These are phyloP conservation scores for Aureobasidium sp. DNA, from an alignment of 2,329 filamentous ascomycete species.

Conservation along the genomic window DNA sequence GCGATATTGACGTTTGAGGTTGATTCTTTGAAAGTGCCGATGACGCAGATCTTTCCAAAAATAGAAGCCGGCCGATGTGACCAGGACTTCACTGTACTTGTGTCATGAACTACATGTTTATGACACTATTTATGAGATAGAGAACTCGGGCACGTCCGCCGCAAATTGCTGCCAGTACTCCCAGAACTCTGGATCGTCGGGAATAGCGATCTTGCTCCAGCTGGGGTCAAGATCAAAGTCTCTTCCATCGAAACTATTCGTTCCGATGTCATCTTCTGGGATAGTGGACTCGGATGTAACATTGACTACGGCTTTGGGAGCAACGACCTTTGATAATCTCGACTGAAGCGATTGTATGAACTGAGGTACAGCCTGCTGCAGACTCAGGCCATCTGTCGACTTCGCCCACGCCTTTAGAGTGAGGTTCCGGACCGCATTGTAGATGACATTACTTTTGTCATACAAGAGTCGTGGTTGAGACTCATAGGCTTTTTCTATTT, in stretches of 20 bases:
- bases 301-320: neutral
- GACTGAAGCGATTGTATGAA: neutral
- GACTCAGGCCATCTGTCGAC: neutral
- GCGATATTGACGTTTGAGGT: neutral
- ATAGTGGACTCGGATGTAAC: neutral
- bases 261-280: neutral
- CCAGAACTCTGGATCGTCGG: conserved; percentile 4
- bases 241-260: conserved; percentile 13
- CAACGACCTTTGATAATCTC: neutral
- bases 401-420: conserved; percentile 35
- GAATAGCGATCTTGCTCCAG: neutral
- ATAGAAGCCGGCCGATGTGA: neutral
- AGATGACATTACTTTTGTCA: conserved; percentile 29
- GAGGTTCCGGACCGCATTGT: conserved; percentile 35
- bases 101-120: neutral
- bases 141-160: neutral
- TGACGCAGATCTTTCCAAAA: neutral
- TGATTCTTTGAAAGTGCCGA: neutral
- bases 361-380: neutral
- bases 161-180: conserved; percentile 7
- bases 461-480: conserved; percentile 33
- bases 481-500: conserved; percentile 36
- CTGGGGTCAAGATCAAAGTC: neutral
- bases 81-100: too few species aligned
- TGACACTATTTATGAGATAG: neutral